Conservation (phyloP, 495 filamentous ascomycete genomes). For the Neurospora sp. region DNA sequence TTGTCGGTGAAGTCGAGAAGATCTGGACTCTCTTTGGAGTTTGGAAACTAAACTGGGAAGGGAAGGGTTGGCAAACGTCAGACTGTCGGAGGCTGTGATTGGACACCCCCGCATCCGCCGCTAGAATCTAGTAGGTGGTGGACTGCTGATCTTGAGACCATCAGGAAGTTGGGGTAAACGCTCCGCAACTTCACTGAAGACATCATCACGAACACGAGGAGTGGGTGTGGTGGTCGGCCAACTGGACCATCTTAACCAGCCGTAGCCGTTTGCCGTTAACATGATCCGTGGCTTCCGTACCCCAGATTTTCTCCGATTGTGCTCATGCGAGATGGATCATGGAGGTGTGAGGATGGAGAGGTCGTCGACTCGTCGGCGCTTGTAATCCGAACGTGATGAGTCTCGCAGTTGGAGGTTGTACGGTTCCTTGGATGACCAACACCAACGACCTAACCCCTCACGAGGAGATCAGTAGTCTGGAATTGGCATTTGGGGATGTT, state of each 20-base stretch:
- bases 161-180: too few relatives aligned
- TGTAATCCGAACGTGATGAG: neutral
- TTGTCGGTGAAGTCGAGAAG: neutral
- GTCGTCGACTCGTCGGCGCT: neutral
- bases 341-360: neutral
- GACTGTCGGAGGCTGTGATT: neutral
- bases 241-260: neutral
- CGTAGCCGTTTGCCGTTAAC: neutral
- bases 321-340: neutral
- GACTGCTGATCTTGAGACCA: too few relatives aligned
- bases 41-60: neutral
- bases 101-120: neutral
- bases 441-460: neutral
- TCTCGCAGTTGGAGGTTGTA: neutral
- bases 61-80: neutral
- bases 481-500: neutral
- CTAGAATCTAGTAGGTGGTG: neutral
- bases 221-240: neutral
- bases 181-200: neutral
- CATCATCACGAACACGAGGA: neutral
- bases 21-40: neutral
- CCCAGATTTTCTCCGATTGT: neutral
- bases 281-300: neutral
- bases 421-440: neutral
- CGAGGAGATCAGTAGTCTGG: neutral